Evolutionary conservation across 768 basidiomycete genomes (phyloP).

Genomic region (Hirschioporus abietinus): DNA sequence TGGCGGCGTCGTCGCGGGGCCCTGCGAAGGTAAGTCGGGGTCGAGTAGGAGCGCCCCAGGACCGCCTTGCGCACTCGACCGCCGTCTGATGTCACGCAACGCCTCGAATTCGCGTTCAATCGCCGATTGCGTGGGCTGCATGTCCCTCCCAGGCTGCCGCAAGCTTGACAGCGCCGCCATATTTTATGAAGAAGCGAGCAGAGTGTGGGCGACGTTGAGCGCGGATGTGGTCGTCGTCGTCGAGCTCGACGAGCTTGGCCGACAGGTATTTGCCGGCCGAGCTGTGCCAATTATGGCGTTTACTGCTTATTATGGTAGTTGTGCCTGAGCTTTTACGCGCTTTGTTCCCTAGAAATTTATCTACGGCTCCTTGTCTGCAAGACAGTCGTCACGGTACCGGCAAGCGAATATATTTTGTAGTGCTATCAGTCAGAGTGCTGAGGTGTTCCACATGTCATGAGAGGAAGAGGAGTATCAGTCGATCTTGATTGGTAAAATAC

Average conservation of each 20-base stretch:
- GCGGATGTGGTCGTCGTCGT: background rate
- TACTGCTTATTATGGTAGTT: background rate
- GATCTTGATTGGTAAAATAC: background rate
- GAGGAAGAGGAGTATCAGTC: too few species aligned
- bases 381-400: background rate
- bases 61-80: conserved; percentile 67
- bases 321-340: background rate
- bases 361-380: background rate
- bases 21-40: conserved; percentile 82
- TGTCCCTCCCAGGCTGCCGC: conserved; percentile 14
- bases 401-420: background rate
- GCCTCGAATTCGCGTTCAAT: conserved; percentile 85
- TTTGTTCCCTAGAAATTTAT: background rate
- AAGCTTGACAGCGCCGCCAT: background rate
- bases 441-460: background rate
- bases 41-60: conserved; percentile 84
- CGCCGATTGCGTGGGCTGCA: conserved; percentile 80
- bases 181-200: background rate
- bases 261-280: background rate
- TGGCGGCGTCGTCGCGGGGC: conserved; percentile 55
- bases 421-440: background rate
- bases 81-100: conserved; percentile 74
- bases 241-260: background rate
- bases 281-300: background rate
- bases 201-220: background rate